These are phyloP conservation scores for Geranomyces michiganensis DNA, from an alignment of 192 early-diverging fungal genomes.

Conservation along the genomic window DNA sequence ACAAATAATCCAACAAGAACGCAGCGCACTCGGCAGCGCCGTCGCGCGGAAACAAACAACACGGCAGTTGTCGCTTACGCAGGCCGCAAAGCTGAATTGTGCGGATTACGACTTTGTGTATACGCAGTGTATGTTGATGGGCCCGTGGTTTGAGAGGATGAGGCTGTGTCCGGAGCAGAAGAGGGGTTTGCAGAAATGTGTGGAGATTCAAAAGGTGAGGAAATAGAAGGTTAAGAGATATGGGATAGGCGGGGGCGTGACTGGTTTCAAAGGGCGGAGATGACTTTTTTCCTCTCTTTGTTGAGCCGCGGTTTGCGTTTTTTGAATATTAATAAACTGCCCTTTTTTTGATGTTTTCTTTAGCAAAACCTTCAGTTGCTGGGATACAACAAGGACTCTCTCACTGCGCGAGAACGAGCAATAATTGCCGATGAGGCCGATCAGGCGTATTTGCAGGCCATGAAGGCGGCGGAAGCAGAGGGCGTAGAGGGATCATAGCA, in stretches of 20 bases:
- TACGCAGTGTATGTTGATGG: constrained; percentile 10
- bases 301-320: neutral
- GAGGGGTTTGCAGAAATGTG: constrained; percentile 1
- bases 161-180: constrained; percentile 17
- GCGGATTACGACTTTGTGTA: constrained; percentile 24
- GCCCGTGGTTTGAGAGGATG: constrained; percentile 10
- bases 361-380: constrained; percentile 24
- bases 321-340: neutral
- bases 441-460: constrained; percentile 22
- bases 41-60: constrained; percentile 8
- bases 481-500: neutral
- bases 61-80: neutral
- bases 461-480: neutral
- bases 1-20: constrained; percentile 14
- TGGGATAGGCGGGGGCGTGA: no score
- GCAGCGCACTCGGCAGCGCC: neutral
- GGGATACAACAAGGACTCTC: neutral
- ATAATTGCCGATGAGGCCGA: constrained; percentile 33
- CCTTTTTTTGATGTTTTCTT: neutral
- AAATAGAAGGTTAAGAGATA: neutral
- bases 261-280: no score
- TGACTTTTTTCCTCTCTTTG: no score
- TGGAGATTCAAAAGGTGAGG: constrained; percentile 25
- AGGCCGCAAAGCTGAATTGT: constrained; percentile 18
- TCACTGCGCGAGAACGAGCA: constrained; percentile 22